Conservation (phyloP, 495 filamentous ascomycete genomes). For the Hypoxylon trugodes region DNA sequence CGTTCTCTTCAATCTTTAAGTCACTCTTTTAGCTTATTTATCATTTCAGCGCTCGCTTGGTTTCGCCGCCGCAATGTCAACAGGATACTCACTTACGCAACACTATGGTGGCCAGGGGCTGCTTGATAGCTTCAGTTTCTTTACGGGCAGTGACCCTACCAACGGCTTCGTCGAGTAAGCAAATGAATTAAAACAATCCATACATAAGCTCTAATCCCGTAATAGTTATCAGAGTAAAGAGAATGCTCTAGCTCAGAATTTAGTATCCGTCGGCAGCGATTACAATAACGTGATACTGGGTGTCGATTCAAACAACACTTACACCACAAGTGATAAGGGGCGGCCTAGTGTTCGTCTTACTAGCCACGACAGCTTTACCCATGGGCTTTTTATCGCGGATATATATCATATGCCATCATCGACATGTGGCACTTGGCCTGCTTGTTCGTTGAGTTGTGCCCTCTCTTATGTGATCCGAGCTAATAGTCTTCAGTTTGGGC, state of each 20-base stretch:
- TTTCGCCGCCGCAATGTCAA: conserved; percentile 27
- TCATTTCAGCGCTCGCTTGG: conserved; percentile 3
- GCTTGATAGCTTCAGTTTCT: conserved; percentile 45
- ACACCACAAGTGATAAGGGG: conserved; percentile 53
- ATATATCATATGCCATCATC: conserved; percentile 74
- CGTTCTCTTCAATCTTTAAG: conserved; percentile 21
- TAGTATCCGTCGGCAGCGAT: conserved; percentile 54
- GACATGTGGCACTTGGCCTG: conserved; percentile 75
- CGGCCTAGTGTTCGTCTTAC: conserved; percentile 71
- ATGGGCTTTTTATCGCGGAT: conserved; percentile 72
- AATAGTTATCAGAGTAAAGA: conserved; percentile 45
- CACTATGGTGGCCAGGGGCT: conserved; percentile 46
- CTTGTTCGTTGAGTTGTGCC: conserved; percentile 51
- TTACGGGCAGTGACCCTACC: conserved; percentile 40
- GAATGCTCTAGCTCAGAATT: conserved; percentile 34
- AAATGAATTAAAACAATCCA: neutral
- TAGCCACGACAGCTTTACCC: conserved; percentile 66
- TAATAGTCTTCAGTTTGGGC: conserved; percentile 45
- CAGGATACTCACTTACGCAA: conserved; percentile 40
- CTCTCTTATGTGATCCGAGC: neutral
- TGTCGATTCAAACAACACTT: conserved; percentile 49
- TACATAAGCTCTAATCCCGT: conserved; percentile 4
- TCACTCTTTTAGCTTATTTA: conserved; percentile 34
- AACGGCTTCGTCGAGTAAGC: conserved; percentile 45
- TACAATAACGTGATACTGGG: conserved; percentile 57